These are phyloP conservation scores for Nymphaea thermarum DNA, from an alignment of 164 flowering plant genomes.

Conservation along the genomic window DNA sequence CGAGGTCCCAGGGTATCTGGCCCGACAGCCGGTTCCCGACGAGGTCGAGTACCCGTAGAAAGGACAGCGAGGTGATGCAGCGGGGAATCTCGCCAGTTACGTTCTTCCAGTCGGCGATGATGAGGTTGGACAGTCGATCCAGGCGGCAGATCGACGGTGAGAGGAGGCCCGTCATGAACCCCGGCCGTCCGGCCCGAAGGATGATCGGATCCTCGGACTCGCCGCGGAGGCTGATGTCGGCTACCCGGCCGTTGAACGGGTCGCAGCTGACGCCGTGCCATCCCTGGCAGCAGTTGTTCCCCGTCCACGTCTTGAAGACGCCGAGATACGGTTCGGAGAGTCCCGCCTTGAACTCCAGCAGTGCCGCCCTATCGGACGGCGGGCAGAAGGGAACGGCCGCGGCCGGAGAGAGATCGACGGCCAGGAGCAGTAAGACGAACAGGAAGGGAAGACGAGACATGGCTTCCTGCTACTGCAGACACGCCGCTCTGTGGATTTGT, in stretches of 20 bases:
- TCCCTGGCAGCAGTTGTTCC: conserved; percentile 58
- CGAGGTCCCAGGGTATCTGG: conserved; percentile 46
- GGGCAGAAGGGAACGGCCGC: conserved; percentile 30
- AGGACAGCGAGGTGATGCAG: conserved; percentile 44
- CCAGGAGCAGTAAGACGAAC: not conserved
- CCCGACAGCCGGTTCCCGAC: conserved; percentile 68
- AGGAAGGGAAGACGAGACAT: not conserved
- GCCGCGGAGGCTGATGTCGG: conserved; percentile 74
- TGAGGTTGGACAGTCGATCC: conserved; percentile 44
- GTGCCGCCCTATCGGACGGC: conserved; percentile 61
- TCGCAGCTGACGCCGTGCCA: conserved; percentile 93
- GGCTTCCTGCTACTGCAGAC: too few species aligned
- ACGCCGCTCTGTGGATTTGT: not conserved
- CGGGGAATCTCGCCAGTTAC: conserved; percentile 60
- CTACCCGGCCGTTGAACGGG: conserved; percentile 40
- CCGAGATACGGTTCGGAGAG: conserved; percentile 59
- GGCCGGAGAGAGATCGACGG: not conserved
- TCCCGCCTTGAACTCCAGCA: conserved; percentile 41
- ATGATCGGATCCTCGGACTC: conserved; percentile 79
- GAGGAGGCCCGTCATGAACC: conserved; percentile 74
- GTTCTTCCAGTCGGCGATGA: conserved; percentile 53
- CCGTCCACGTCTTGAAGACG: conserved; percentile 77
- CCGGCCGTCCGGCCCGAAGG: conserved; percentile 43
- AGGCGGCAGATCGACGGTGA: conserved; percentile 65
- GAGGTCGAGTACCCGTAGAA: conserved; percentile 56